A percentile compares a stretch with the other conserved stretches of the same genome.
phyloP scores from a whole-genome alignment of 345 rosid species.

The Eucalyptus lansdowneana region DNA sequence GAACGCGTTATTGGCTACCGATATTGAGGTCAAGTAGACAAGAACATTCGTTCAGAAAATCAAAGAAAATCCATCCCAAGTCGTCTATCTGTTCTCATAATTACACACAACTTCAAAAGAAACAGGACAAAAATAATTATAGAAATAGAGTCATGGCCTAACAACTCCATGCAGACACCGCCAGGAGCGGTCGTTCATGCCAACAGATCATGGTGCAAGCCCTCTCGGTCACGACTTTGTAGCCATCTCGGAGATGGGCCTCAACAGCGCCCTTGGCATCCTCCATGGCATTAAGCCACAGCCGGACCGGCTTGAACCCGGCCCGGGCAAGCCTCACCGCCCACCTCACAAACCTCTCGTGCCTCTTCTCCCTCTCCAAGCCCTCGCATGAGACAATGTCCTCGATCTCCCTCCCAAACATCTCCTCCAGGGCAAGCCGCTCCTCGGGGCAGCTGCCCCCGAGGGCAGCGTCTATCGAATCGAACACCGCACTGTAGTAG shows the following conservation, averaged over 20 bases:
- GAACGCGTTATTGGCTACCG: not conserved
- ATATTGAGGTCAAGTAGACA: not conserved
- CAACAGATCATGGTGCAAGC: constrained; percentile 40
- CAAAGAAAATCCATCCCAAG: not conserved
- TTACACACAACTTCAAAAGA: not conserved
- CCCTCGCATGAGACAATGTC: constrained; percentile 42
- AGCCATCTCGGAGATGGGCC: constrained; percentile 18
- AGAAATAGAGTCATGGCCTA: not conserved
- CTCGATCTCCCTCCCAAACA: constrained; percentile 40
- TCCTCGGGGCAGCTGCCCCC: constrained; percentile 1
- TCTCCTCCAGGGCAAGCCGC: constrained; percentile 26
- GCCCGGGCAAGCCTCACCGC: constrained; percentile 13
- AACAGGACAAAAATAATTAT: not conserved
- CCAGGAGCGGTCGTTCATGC: constrained; percentile 42
- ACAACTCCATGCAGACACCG: constrained; percentile 43
- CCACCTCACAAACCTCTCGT: constrained; percentile 33
- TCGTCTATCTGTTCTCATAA: not conserved
- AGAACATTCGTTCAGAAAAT: not conserved
- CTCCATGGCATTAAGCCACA: constrained; percentile 12
- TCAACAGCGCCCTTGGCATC: constrained; percentile 17
- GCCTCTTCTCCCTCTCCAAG: constrained; percentile 34
- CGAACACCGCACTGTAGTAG: constrained; percentile 41
- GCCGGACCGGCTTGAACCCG: constrained; percentile 25
- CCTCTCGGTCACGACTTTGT: constrained; percentile 20
- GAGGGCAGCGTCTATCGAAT: constrained; percentile 17